Evolutionary conservation across 805 yeast species (phyloP).

Genomic region (Kluyveromyces lactis): DNA sequence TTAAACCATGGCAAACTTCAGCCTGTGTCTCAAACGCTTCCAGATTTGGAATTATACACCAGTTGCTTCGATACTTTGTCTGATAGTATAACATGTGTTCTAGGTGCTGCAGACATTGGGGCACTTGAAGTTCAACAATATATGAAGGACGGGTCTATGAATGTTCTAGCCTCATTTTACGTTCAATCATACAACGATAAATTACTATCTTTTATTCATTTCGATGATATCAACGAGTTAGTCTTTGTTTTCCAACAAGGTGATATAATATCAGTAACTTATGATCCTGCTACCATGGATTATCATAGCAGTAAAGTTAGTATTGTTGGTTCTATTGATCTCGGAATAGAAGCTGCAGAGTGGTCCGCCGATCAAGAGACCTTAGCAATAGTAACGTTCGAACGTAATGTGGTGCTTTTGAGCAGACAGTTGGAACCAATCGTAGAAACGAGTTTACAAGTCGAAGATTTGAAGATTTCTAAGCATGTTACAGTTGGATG

Average conservation of each 20-base stretch:
- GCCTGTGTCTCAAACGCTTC: constrained; percentile 15
- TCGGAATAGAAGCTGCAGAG: constrained; percentile 57
- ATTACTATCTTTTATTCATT: constrained; percentile 53
- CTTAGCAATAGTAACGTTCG: constrained; percentile 56
- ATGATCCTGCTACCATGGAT: constrained; percentile 39
- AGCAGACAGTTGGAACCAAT: constrained; percentile 76
- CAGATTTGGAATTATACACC: constrained; percentile 16
- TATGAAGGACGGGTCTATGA: constrained; percentile 51
- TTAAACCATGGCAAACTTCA: constrained; percentile 26
- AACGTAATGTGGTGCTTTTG: constrained; percentile 52
- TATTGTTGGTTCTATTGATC: constrained; percentile 79
- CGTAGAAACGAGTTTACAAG: constrained; percentile 48
- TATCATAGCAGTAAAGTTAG: constrained; percentile 50
- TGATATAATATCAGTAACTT: constrained; percentile 60
- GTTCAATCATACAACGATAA: constrained; percentile 32
- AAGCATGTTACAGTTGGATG: constrained; percentile 95
- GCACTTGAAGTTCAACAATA: constrained; percentile 70
- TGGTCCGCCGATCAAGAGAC: constrained; percentile 96
- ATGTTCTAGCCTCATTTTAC: constrained; percentile 55
- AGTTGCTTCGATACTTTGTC: constrained; percentile 61
- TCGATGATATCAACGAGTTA: constrained; percentile 58
- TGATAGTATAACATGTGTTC: constrained; percentile 61
- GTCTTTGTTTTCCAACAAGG: constrained; percentile 67
- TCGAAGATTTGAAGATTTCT: constrained; percentile 57
- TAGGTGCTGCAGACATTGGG: constrained; percentile 48